These are phyloP conservation scores for Cladosporium sp. DNA, from an alignment of 2,329 filamentous ascomycete species.

Conservation along the genomic window DNA sequence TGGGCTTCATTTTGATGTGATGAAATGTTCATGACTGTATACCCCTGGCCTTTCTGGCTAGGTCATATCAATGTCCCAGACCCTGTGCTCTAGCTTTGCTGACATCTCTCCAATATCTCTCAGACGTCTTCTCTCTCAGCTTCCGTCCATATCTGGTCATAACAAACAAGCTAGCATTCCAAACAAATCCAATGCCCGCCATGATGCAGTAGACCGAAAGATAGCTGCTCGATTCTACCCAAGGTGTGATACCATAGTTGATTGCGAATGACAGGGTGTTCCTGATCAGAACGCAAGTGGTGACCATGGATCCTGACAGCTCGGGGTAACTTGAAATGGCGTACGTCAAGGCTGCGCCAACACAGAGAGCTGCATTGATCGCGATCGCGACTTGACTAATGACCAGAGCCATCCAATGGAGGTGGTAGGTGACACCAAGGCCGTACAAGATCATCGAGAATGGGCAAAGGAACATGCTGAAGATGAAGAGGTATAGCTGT, in stretches of 20 bases:
- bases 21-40: too few species aligned
- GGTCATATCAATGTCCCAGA: constrained; percentile 1
- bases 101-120: constrained; percentile 16
- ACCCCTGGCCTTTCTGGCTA: too few species aligned
- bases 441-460: constrained; percentile 43
- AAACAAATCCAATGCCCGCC: constrained; percentile 41
- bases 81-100: not conserved
- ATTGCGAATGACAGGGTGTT: constrained; percentile 48
- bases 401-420: constrained; percentile 50
- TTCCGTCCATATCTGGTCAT: constrained; percentile 18
- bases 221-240: constrained; percentile 39
- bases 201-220: constrained; percentile 40
- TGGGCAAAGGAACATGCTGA: constrained; percentile 40
- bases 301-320: constrained; percentile 42
- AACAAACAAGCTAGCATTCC: constrained; percentile 31
- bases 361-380: constrained; percentile 39
- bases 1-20: too few species aligned
- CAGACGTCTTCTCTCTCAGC: constrained; percentile 13
- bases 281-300: constrained; percentile 44
- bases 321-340: constrained; percentile 45
- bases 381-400: constrained; percentile 38
- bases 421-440: constrained; percentile 41
- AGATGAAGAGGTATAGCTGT: constrained; percentile 35
- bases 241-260: constrained; percentile 47
- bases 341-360: constrained; percentile 40